A percentile compares a stretch with the other conserved stretches of the same genome.
phyloP scores from a whole-genome alignment of 257 asterid species.

The Solanum appendiculatum region DNA sequence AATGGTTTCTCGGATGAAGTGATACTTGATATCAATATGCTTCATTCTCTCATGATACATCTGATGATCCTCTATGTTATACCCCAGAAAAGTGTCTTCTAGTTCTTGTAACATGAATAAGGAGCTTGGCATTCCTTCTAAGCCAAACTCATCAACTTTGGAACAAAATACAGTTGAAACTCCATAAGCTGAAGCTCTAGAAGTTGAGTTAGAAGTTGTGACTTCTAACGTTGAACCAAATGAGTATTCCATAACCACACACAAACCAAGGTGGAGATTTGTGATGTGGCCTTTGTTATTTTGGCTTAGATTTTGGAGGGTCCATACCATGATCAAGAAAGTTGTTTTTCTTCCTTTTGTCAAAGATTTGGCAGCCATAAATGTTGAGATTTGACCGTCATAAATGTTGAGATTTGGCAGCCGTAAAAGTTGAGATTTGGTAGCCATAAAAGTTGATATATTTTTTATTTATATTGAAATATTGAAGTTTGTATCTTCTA shows the following conservation, averaged over 20 bases:
- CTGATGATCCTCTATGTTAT: background rate
- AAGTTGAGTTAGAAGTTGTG: background rate
- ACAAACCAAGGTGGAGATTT: background rate
- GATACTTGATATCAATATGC: background rate
- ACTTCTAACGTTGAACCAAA: background rate
- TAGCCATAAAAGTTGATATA: background rate
- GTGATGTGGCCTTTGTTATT: background rate
- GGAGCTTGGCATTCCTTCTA: background rate
- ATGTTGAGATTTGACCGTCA: background rate
- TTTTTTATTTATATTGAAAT: background rate
- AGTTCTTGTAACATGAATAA: background rate
- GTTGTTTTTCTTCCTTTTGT: background rate
- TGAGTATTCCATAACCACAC: background rate
- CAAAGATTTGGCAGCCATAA: background rate
- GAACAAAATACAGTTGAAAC: background rate
- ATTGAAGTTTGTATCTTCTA: background rate
- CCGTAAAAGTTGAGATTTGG: background rate
- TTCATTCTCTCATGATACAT: background rate
- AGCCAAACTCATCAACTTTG: background rate
- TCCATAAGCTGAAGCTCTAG: background rate
- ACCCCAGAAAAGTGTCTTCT: background rate
- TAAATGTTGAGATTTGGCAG: background rate
- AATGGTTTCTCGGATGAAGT: background rate
- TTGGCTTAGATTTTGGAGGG: background rate
- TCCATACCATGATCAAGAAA: background rate